Base-by-base conservation (phyloP, 2,329 filamentous ascomycete genomes). In the Neopestalotiopsis clavispora region DNA sequence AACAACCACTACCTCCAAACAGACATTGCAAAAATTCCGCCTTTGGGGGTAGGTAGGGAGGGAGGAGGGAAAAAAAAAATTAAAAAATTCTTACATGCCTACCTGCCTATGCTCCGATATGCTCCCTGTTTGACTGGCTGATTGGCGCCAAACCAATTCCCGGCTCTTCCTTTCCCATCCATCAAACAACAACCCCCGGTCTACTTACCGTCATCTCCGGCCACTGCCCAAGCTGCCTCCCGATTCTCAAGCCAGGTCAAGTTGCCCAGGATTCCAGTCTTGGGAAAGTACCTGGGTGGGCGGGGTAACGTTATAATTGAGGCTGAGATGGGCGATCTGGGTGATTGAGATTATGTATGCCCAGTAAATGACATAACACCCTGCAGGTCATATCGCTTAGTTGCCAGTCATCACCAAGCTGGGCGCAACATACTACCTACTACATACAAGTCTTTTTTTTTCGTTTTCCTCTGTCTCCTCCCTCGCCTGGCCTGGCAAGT, bases 251-350 rank as follows among this genome's bases (percentile, higher is more conserved):
- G 13, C 42, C 13, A 28, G 23, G 23, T 28, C 23, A 28, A 52
- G 9, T 10, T 9, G n/a, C 20, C 45, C 45, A 52, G 45, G 45
- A 52, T 52, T 38, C 34, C 45, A n/a, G 45, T 52, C 45, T 52
- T 52, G 45, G 45, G 20, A 52, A 20, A 7, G 23, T 28, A 28
- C 23, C 23, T 28, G 20, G n/a, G 49, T 45, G 30, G 23, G 63
- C 63, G 63, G 63, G 63, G 63, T 66, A 66, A 56, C 63, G 40
- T 45, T 58, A 66, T 38, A 9, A n/a, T 30, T 32, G 32, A 34
- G 28, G 63, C 63, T 57, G 63, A 52, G 45, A 52, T 52, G 17
- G 32, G 45, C 32, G 20, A 40, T 45, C 28, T 56, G 49, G 63
- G 4, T 14, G 40, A 66, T 20, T 45, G 32, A 38, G 30, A 32